A percentile compares a stretch with the other conserved stretches of the same genome.
Conservation (phyloP, 805 yeast species). For the Saccharomycopsis amapae region DNA sequence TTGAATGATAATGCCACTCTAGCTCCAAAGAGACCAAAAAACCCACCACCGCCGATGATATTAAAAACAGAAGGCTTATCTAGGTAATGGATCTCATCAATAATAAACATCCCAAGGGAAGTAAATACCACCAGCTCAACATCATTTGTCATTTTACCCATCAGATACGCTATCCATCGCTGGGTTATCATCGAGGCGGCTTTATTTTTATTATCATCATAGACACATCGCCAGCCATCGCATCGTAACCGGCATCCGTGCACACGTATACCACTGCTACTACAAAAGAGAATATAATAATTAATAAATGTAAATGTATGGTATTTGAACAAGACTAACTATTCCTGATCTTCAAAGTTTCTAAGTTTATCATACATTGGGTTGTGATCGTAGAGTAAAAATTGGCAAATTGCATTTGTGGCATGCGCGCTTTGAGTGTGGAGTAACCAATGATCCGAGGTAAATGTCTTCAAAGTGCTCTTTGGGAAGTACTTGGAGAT, state of each 20-base stretch:
- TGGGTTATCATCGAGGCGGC: too few species aligned
- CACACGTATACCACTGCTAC: too few species aligned
- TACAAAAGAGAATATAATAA: too few species aligned
- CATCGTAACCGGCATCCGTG: too few species aligned
- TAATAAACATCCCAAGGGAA: slow-evolving; percentile 82
- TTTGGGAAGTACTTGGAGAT: slow-evolving; percentile 26
- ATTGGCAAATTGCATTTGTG: slow-evolving; percentile 19
- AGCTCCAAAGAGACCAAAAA: slow-evolving; percentile 72
- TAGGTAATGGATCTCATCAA: slow-evolving; percentile 73
- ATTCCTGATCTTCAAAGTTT: slow-evolving; percentile 1
- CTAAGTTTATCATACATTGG: slow-evolving; percentile 15
- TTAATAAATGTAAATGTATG: too few species aligned
- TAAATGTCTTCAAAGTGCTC: slow-evolving; percentile 24
- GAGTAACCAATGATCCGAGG: slow-evolving; percentile 26
- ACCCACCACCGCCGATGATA: slow-evolving; percentile 87
- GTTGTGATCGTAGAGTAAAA: slow-evolving; percentile 14
- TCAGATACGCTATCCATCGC: too few species aligned
- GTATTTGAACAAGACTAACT: too few species aligned
- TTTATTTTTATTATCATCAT: too few species aligned
- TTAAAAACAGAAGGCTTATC: slow-evolving; percentile 33
- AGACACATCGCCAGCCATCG: too few species aligned
- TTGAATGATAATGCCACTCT: slow-evolving; percentile 42
- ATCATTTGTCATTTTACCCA: too few species aligned
- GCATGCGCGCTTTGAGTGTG: slow-evolving; percentile 13
- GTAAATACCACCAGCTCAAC: slow-evolving; percentile 43